Evolutionary conservation across 2,329 filamentous ascomycete genomes (phyloP).

Genomic region (Alternaria arbusti): DNA sequence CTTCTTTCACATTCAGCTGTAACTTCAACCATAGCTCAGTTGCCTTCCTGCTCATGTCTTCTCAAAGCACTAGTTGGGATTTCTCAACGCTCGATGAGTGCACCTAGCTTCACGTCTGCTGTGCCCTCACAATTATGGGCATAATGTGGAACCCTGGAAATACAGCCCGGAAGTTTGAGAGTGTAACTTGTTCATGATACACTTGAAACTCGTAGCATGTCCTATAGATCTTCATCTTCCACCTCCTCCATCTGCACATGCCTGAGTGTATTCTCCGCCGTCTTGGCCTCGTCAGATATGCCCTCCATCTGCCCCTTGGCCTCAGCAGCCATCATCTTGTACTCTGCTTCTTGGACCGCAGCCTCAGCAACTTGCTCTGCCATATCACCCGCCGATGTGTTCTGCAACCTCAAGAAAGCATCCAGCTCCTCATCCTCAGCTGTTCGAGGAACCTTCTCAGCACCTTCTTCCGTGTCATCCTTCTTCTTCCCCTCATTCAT

Average conservation of each 20-base stretch:
- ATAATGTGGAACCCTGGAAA: no score
- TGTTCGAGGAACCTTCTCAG: conserved; percentile 5
- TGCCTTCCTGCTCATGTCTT: no score
- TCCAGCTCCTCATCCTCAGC: conserved; percentile 35
- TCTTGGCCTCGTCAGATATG: conserved; percentile 38
- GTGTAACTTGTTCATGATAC: not conserved
- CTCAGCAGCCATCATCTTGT: conserved; percentile 50
- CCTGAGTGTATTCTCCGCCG: conserved; percentile 43
- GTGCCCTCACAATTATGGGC: no score
- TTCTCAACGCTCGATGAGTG: no score
- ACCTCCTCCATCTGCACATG: conserved; percentile 57
- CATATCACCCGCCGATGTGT: conserved; percentile 20
- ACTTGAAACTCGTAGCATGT: not conserved
- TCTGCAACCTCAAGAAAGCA: conserved; percentile 36
- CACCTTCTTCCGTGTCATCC: conserved; percentile 10
- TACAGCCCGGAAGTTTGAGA: not conserved
- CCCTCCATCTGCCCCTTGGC: conserved; percentile 37
- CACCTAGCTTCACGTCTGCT: no score
- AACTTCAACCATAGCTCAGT: no score
- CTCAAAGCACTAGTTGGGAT: no score
- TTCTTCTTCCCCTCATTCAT: conserved; percentile 55
- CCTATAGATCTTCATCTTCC: conserved; percentile 51
- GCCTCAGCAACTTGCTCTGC: conserved; percentile 41
- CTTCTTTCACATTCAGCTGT: not conserved
- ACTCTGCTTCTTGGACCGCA: conserved; percentile 48